Evolutionary conservation across 208 protist species (phyloP).

Genomic region (Wallacemonas sp.): DNA sequence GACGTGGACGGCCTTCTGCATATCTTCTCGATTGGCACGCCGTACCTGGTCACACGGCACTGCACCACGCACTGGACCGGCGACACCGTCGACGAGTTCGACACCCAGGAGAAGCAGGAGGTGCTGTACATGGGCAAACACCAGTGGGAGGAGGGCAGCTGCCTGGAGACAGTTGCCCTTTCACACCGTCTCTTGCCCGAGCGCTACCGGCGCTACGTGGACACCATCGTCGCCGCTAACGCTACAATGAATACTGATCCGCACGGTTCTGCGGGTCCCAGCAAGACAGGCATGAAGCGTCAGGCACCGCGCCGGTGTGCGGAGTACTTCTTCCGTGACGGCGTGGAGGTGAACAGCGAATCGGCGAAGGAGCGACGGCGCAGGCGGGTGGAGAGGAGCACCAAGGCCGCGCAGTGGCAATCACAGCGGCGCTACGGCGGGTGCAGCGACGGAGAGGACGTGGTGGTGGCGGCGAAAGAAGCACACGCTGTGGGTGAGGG

Average conservation of each 20-base stretch:
- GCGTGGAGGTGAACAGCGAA: slow-evolving; percentile 49
- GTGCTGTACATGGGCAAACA: slow-evolving; percentile 73
- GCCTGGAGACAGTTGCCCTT: slow-evolving; percentile 75
- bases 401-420: neutral
- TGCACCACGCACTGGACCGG: slow-evolving; percentile 80
- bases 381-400: slow-evolving; percentile 2
- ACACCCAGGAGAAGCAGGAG: slow-evolving; percentile 59
- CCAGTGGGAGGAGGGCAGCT: slow-evolving; percentile 81
- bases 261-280: neutral
- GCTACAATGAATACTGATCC: neutral
- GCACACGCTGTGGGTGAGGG: too few relatives aligned
- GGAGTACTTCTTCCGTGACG: slow-evolving; percentile 86
- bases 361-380: slow-evolving; percentile 19
- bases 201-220: slow-evolving; percentile 57
- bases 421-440: neutral
- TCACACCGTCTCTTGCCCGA: slow-evolving; percentile 78
- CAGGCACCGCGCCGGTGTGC: slow-evolving; percentile 30
- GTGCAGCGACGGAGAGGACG: too few relatives aligned
- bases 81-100: slow-evolving; percentile 58
- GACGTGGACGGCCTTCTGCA: slow-evolving; percentile 58
- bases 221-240: slow-evolving; percentile 17
- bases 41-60: slow-evolving; percentile 62
- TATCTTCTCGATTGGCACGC: slow-evolving; percentile 86
- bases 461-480: too few relatives aligned
- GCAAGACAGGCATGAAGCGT: neutral